These are phyloP conservation scores for Wickerhamomyces silvicola DNA, from an alignment of 805 yeast species.

Conservation along the genomic window DNA sequence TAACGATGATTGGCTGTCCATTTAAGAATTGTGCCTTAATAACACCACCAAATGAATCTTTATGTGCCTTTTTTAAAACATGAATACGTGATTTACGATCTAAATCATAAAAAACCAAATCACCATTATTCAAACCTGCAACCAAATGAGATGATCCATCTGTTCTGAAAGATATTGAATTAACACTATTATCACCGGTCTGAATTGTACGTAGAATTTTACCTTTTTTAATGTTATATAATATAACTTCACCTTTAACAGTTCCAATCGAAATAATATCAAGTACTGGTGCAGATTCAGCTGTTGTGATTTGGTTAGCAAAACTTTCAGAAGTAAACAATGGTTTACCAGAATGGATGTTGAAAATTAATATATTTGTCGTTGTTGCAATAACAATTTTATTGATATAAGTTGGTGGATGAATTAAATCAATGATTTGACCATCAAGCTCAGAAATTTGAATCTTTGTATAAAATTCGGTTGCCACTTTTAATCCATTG, in stretches of 20 bases:
- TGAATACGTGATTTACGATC: conserved; percentile 70
- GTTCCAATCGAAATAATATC: conserved; percentile 80
- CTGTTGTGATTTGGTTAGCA: conserved; percentile 53
- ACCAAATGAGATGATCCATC: conserved; percentile 85
- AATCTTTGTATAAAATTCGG: conserved; percentile 65
- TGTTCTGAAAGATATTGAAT: conserved; percentile 78
- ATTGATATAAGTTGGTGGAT: conserved; percentile 89
- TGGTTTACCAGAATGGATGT: conserved; percentile 71
- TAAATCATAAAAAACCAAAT: conserved; percentile 78
- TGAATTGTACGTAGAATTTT: conserved; percentile 45
- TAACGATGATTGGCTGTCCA: conserved; percentile 87
- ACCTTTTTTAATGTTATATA: conserved; percentile 66
- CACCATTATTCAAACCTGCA: conserved; percentile 74
- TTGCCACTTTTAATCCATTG: conserved; percentile 36
- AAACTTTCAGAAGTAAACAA: conserved; percentile 53
- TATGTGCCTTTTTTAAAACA: conserved; percentile 64
- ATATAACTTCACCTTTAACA: conserved; percentile 53
- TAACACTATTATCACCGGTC: conserved; percentile 32
- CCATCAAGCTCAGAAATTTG: conserved; percentile 60
- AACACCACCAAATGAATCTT: conserved; percentile 70
- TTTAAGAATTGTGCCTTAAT: conserved; percentile 67
- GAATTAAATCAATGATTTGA: conserved; percentile 59
- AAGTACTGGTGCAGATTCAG: conserved; percentile 80
- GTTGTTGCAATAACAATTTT: conserved; percentile 82
- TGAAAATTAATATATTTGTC: conserved; percentile 52